Evolutionary conservation across 2,329 filamentous ascomycete genomes (phyloP), one percentile per base, ranked within the genome.

Genomic region (Diaporthe amygdali): DNA sequence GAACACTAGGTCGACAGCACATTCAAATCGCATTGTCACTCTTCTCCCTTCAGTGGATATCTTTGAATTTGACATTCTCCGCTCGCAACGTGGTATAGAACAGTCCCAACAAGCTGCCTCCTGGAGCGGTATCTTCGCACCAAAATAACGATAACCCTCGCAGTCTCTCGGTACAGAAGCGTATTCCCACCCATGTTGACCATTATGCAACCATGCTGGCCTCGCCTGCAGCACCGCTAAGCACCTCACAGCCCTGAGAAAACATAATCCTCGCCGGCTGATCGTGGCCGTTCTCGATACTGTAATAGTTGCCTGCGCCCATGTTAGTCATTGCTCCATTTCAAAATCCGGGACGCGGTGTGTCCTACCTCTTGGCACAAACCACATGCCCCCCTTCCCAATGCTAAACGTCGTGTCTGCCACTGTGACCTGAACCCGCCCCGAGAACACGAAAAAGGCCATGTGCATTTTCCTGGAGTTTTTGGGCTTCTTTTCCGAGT

Each of bases 381-480:
- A 95, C 88, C 94, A 98, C 81, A 95, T 93, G 67, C 96, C 96
- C 49, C 96, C 95, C 76, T 93, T 94, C 46, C 92, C 91, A 74
- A 97, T 95, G 70, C 92, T 91, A 79, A 99, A 98, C 73, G 87
- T 85, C 30, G 89, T 92, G 74, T 93, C 89, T 74, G 93, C 90
- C 59, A 97, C 89, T 34, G 90, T 93, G 25, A 97, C 95, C 74
- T 91, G 86, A 25, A 98, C 94, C 74, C 93, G 91, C 27, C 96
- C 96, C 54, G 89, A 88, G 76, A 94, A 92, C 37, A 99, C 93
- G 76, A 97, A 98, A 81, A 98, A 98, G 1, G 93, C 92, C 92
- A 99, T 96, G 79, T 98, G 95, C 94, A 98, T 98, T 84, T 93
- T 95, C 74, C 96, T 89, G 44, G 93, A 93, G 82, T 98, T 98